A percentile compares a stretch with the other conserved stretches of the same genome.
Evolutionary conservation across 208 protist species (phyloP).

Genomic region (Acanthamoeba culbertsoni): DNA sequence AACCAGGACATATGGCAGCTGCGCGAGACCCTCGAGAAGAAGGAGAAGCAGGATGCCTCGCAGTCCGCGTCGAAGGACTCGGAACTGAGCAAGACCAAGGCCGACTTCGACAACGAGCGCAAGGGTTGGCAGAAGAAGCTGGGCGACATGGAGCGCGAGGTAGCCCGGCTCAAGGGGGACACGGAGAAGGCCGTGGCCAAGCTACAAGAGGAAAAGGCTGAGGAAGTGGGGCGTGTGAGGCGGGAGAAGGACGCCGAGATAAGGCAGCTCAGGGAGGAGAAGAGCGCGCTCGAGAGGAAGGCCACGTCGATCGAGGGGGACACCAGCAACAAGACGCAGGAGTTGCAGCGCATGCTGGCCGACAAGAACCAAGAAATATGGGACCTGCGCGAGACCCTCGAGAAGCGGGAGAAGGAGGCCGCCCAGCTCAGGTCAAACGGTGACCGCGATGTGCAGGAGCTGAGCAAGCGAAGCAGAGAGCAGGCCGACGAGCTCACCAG

Average conservation of each 20-base stretch:
- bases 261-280: background rate
- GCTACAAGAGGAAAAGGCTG: background rate
- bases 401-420: background rate
- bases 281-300: background rate
- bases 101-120: background rate
- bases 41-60: background rate
- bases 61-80: too few species aligned
- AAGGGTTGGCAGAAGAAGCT: background rate
- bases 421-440: background rate
- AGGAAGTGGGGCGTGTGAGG: background rate
- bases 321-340: background rate
- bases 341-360: background rate
- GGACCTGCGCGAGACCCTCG: background rate
- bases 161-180: background rate
- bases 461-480: background rate
- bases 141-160: background rate
- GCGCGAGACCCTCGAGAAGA: too few species aligned
- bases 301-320: too few species aligned
- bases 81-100: background rate
- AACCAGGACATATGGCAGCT: background rate
- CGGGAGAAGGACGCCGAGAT: background rate
- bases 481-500: background rate
- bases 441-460: background rate
- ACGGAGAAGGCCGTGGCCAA: background rate
- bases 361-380: background rate